Evolutionary conservation across 306 rosid genomes (phyloP).

Genomic region (Mucuna pruriens): DNA sequence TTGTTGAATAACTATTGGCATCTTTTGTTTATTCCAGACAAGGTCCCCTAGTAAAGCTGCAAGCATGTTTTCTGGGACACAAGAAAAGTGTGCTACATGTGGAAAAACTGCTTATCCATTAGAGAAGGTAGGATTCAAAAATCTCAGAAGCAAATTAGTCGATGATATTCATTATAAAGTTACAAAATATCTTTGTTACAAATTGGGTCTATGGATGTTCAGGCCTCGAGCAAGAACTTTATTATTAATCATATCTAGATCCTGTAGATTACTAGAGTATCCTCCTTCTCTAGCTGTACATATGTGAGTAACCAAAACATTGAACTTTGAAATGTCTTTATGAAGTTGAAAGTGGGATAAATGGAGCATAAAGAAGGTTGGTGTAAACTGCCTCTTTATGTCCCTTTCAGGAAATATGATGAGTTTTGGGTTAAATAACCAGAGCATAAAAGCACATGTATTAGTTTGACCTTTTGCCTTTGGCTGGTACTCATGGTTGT

Average conservation of each 20-base stretch:
- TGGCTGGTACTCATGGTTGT: conserved; percentile 24
- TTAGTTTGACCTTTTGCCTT: conserved; percentile 30
- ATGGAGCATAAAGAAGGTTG: background rate
- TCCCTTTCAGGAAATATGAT: conserved; percentile 19
- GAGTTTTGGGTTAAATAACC: background rate
- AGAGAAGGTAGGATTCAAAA: conserved; percentile 72
- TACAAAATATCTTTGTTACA: background rate
- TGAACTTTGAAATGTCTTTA: background rate
- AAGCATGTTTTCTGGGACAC: conserved; percentile 94
- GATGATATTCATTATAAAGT: background rate
- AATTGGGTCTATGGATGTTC: conserved; percentile 4
- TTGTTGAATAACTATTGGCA: conserved; percentile 40
- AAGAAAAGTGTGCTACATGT: conserved; percentile 93
- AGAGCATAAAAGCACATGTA: background rate
- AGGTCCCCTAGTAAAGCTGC: conserved; percentile 96
- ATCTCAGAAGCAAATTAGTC: background rate
- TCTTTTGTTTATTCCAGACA: conserved; percentile 63
- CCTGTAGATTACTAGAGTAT: conserved; percentile 23
- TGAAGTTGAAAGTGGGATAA: background rate
- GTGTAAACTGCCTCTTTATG: background rate
- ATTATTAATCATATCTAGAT: background rate
- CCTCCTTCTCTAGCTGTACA: conserved; percentile 14
- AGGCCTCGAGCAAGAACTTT: background rate
- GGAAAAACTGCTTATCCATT: conserved; percentile 93
- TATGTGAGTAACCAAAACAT: conserved; percentile 10